Evolutionary conservation across 257 asterid genomes (phyloP).

Genomic region (Fraxinus pennsylvanica): DNA sequence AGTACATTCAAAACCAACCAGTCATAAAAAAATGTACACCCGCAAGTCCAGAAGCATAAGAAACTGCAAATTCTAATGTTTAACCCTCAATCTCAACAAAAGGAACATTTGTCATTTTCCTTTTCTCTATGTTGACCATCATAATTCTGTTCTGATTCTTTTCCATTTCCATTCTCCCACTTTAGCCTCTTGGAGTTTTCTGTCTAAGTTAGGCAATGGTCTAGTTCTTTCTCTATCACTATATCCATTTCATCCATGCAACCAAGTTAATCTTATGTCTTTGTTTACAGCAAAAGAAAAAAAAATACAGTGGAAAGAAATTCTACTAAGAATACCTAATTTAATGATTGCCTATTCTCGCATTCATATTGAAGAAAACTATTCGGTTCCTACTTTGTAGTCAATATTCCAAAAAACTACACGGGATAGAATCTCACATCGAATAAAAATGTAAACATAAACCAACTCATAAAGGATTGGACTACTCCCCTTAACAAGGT

Average conservation of each 20-base stretch:
- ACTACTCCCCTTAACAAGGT: too few relatives aligned
- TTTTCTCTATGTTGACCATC: neutral
- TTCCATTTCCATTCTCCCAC: conserved; percentile 12
- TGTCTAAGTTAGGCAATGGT: neutral
- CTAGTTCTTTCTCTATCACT: neutral
- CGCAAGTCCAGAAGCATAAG: conserved; percentile 7
- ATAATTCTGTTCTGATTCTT: conserved; percentile 10
- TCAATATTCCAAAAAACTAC: neutral
- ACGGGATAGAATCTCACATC: neutral
- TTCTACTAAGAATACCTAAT: neutral
- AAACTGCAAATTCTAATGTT: conserved; percentile 5
- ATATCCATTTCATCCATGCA: neutral
- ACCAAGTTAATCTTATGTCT: neutral
- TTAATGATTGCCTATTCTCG: neutral
- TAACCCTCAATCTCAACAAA: neutral
- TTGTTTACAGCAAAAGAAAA: too few relatives aligned
- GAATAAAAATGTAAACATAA: too few relatives aligned
- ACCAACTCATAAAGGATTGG: too few relatives aligned
- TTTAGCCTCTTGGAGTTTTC: neutral
- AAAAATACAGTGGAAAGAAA: neutral
- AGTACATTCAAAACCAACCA: conserved; percentile 15
- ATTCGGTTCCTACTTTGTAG: neutral
- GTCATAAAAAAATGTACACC: neutral
- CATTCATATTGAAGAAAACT: conserved; percentile 15
- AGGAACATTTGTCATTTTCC: conserved; percentile 26